A percentile compares a stretch with the other conserved stretches of the same genome.
Evolutionary conservation across 2,329 filamentous ascomycete species (phyloP).

Genomic region (Neoascochyta sp.): DNA sequence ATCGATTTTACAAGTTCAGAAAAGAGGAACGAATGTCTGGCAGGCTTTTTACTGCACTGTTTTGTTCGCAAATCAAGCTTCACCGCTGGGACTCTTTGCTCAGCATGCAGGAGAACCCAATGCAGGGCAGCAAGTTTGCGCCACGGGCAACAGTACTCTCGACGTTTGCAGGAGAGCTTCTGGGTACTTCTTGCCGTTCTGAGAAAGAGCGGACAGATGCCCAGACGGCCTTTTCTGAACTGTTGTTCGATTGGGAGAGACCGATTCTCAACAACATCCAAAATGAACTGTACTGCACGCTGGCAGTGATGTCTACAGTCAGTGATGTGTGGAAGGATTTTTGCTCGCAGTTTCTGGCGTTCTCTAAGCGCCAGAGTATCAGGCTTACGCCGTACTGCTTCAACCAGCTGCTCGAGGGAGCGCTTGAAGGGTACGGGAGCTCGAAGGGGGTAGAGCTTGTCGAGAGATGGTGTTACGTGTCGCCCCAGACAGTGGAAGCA

Average conservation of each 20-base stretch:
- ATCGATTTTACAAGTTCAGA: conserved; percentile 15
- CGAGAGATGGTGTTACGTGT: conserved; percentile 43
- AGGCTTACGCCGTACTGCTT: conserved; percentile 42
- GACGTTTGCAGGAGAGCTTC: conserved; percentile 27
- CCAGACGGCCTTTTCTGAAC: conserved; percentile 20
- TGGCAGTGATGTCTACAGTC: conserved; percentile 32
- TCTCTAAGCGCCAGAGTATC: conserved; percentile 23
- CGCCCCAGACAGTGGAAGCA: conserved; percentile 17
- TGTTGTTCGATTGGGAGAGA: conserved; percentile 33
- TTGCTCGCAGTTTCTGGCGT: conserved; percentile 29
- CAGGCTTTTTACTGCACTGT: conserved; percentile 38
- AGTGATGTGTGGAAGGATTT: conserved; percentile 24
- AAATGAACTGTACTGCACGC: conserved; percentile 29
- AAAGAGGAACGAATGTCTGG: conserved; percentile 28
- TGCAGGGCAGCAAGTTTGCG: conserved; percentile 21
- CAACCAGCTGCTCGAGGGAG: conserved; percentile 52
- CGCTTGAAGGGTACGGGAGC: conserved; percentile 50
- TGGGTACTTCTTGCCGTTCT: conserved; percentile 18
- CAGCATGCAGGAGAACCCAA: conserved; percentile 36
- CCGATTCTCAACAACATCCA: conserved; percentile 20
- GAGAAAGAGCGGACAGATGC: conserved; percentile 13
- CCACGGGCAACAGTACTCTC: conserved; percentile 29
- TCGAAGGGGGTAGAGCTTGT: conserved; percentile 48
- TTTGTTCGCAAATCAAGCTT: conserved; percentile 44
- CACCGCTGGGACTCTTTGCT: conserved; percentile 41